Evolutionary conservation across 2,329 filamentous ascomycete species (phyloP).

Genomic region (Sporothrix brunneoviolacea): DNA sequence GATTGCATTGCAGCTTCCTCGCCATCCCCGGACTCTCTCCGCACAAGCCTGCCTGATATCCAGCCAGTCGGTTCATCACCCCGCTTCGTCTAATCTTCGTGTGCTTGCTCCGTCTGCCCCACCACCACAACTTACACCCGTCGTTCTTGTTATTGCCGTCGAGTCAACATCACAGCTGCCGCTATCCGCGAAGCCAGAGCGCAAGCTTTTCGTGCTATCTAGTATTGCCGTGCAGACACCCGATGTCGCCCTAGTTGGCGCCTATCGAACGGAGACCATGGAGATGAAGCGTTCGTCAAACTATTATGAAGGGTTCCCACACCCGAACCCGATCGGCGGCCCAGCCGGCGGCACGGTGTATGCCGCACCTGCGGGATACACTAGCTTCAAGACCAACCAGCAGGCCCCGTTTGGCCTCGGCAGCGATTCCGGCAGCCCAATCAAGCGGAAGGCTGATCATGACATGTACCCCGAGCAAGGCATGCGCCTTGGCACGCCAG

Average conservation of each 20-base stretch:
- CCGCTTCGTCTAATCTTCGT: not conserved
- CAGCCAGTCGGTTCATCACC: not conserved
- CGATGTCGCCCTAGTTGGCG: constrained; percentile 10
- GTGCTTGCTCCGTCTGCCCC: not conserved
- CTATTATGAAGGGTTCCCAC: constrained; percentile 13
- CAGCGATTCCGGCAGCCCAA: constrained; percentile 1
- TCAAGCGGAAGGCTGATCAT: constrained; percentile 6
- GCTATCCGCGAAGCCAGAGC: not conserved
- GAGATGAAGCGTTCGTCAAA: constrained; percentile 15
- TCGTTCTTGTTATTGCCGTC: constrained; percentile 4
- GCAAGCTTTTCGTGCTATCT: not conserved
- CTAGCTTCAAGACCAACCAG: not conserved
- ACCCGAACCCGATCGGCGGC: not conserved
- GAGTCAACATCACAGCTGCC: not conserved
- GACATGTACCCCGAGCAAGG: not conserved
- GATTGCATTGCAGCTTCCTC: not conserved
- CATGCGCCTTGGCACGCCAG: constrained; percentile 9
- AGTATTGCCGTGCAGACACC: no score
- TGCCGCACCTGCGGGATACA: constrained; percentile 1
- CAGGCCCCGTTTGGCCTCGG: not conserved
- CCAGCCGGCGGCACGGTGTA: constrained; percentile 9
- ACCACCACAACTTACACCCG: constrained; percentile 1
- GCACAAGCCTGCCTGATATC: not conserved
- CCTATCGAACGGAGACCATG: constrained; percentile 7
- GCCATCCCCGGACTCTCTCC: constrained; percentile 6